Base-by-base conservation (phyloP, 208 protist genomes). In the Trypanosoma lewisi region DNA sequence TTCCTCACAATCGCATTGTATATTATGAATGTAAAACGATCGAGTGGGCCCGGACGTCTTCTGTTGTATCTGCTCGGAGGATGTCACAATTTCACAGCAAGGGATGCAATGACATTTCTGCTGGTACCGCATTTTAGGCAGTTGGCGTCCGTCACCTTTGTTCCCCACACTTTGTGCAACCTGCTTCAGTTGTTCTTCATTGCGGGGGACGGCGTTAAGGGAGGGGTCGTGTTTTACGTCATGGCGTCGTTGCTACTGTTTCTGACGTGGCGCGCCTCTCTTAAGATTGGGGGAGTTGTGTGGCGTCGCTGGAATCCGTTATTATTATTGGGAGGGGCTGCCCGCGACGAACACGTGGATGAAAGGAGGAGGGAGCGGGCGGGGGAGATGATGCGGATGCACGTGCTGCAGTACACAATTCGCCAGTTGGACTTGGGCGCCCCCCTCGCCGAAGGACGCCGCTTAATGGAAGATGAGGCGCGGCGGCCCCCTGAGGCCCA, bases 91-190 rank as follows among this genome's bases (percentile, higher is more conserved):
- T 55, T 67, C 27, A 53, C 58, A 27, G 9, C 41, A 50, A 47
- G 19, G 23, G 9, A 49, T 27, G 17, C 52, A 5, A n/a, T 63
- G 4, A 6, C 9, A 16, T 63, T 67, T 45, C 16, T 60, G 28
- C 7, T 66, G 2, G 36, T 56, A 39, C 67, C 67, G 19, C 8
- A 56, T 37, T 67, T 73, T 55, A 52, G 66, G 53, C 17, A 28
- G 8, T 19, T 67, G 45, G 42, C 42, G 9, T 17, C 21, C 21
- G 9, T 63, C 44, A 44, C 53, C 21, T 53, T 67, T 73, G 51
- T 67, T 25, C 59, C 67, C 2, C 50, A 60, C 30, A 42, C 59
- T 9, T 34, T 73, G 16, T 21, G 9, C 16, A 41, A 51, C 21
- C 31, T 47, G 4, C 7, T 41, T 25, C 16, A 33, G 2, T 12